These are phyloP conservation scores for Sporothrix brunneoviolacea DNA, from an alignment of 2,329 filamentous ascomycete species.

Conservation along the genomic window DNA sequence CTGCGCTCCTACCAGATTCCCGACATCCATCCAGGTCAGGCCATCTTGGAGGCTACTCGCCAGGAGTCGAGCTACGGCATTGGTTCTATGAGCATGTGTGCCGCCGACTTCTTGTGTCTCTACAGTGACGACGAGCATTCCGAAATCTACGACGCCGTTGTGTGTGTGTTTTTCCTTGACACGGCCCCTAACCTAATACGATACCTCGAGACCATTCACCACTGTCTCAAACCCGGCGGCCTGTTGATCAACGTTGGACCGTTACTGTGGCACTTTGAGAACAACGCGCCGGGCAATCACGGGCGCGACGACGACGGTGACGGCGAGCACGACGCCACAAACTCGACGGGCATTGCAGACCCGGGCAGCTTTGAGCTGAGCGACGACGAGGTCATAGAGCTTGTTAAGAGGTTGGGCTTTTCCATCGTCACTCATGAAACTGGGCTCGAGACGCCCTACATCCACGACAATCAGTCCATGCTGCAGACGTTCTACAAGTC, in stretches of 20 bases:
- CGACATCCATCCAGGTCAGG: constrained; percentile 65
- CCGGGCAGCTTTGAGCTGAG: constrained; percentile 86
- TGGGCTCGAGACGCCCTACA: constrained; percentile 69
- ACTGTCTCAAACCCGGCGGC: constrained; percentile 71
- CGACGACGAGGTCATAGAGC: constrained; percentile 74
- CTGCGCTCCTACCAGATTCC: constrained; percentile 67
- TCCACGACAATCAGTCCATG: constrained; percentile 80
- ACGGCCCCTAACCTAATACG: constrained; percentile 89
- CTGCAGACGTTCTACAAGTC: constrained; percentile 74
- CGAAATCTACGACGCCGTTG: constrained; percentile 69
- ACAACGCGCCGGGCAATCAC: constrained; percentile 55
- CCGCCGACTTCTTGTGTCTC: constrained; percentile 84
- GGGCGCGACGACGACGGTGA: constrained; percentile 46
- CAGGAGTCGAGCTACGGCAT: constrained; percentile 15
- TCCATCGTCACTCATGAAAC: constrained; percentile 57
- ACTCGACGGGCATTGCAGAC: constrained; percentile 68
- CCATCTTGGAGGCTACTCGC: constrained; percentile 31
- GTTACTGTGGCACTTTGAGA: constrained; percentile 91
- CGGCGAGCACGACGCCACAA: constrained; percentile 41
- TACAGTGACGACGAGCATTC: constrained; percentile 61
- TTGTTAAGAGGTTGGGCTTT: constrained; percentile 74
- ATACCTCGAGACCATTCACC: constrained; percentile 76
- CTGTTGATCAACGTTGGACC: constrained; percentile 87
- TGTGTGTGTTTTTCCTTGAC: constrained; percentile 93
- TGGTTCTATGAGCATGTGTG: constrained; percentile 84